Evolutionary conservation across 192 early-diverging fungal genomes (phyloP).

Genomic region (Linnemannia zychae): DNA sequence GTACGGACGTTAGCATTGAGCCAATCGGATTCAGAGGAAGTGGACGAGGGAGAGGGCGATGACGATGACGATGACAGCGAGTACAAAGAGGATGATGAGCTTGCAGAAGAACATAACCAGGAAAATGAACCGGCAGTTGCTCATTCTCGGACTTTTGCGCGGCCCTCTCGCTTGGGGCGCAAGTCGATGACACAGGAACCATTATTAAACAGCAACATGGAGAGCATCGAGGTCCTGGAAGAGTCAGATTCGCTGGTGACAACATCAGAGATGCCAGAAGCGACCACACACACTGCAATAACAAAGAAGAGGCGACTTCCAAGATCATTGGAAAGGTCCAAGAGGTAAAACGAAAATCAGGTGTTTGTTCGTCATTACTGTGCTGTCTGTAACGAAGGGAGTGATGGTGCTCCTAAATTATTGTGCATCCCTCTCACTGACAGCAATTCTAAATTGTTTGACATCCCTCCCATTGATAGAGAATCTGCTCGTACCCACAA

Average conservation of each 20-base stretch:
- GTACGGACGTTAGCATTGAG: background rate
- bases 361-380: too few relatives aligned
- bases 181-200: background rate
- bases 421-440: background rate
- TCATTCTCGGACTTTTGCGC: background rate
- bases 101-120: background rate
- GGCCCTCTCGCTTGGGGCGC: too few relatives aligned
- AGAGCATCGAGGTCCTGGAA: background rate
- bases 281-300: background rate
- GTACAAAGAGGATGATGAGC: background rate
- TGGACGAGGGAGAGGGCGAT: background rate
- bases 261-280: background rate
- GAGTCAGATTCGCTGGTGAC: background rate
- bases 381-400: too few relatives aligned
- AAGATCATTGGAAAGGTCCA: background rate
- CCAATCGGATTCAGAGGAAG: background rate
- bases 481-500: slow-evolving; percentile 5
- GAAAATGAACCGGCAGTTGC: background rate
- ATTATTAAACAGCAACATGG: background rate
- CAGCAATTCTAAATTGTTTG: background rate
- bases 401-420: too few relatives aligned
- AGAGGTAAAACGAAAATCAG: background rate
- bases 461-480: background rate
- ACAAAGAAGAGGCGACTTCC: slow-evolving; percentile 30
- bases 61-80: background rate